Evolutionary conservation across 805 yeast species (phyloP).

Genomic region (Candida easanensis): DNA sequence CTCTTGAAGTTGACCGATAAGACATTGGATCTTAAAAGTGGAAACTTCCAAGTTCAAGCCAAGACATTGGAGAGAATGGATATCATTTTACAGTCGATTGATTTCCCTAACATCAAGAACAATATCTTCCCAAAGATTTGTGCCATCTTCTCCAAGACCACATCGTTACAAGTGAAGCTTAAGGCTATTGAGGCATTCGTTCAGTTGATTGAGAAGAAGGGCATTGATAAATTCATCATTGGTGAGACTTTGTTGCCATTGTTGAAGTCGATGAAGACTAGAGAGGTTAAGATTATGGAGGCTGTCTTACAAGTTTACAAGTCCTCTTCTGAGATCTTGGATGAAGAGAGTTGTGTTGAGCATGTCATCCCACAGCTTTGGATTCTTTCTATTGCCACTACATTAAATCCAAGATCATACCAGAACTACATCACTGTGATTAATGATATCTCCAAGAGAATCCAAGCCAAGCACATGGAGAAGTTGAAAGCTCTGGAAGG

Average conservation of each 20-base stretch:
- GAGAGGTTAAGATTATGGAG: constrained; percentile 63
- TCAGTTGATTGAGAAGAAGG: constrained; percentile 51
- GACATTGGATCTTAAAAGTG: constrained; percentile 28
- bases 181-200: constrained; percentile 61
- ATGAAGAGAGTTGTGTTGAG: constrained; percentile 50
- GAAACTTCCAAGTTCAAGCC: constrained; percentile 48
- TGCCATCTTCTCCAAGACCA: constrained; percentile 77
- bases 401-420: constrained; percentile 42
- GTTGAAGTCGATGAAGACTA: constrained; percentile 68
- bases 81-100: constrained; percentile 45
- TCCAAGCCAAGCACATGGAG: constrained; percentile 42
- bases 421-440: constrained; percentile 36
- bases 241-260: constrained; percentile 81
- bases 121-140: constrained; percentile 72
- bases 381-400: constrained; percentile 45
- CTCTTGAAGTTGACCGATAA: constrained; percentile 42
- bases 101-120: constrained; percentile 69
- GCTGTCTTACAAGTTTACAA: constrained; percentile 44
- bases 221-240: constrained; percentile 68
- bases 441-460: constrained; percentile 37
- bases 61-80: constrained; percentile 43
- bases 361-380: constrained; percentile 53
- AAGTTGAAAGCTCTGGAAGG: constrained; percentile 29
- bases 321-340: constrained; percentile 35
- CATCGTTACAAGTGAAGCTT: constrained; percentile 74